A percentile compares a stretch with the other conserved stretches of the same genome.
Evolutionary conservation across 2,329 filamentous ascomycete species (phyloP).

Genomic region (Cercospora nicotianae): DNA sequence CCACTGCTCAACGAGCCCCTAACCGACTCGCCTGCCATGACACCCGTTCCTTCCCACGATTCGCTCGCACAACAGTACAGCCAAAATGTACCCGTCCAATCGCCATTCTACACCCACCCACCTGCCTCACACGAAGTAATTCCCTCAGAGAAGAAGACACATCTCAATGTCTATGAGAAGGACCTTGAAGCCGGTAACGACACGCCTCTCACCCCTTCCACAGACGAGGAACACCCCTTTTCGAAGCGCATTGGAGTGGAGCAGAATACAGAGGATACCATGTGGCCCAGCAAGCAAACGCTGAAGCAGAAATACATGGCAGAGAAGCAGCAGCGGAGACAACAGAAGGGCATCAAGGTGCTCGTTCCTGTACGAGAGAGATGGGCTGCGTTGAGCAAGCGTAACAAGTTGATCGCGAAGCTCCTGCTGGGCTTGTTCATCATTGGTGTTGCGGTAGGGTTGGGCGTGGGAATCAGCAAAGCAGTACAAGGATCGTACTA

Average conservation of each 20-base stretch:
- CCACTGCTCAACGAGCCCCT: slow-evolving; percentile 33
- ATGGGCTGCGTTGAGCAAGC: slow-evolving; percentile 45
- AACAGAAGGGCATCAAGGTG: slow-evolving; percentile 40
- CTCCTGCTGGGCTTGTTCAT: slow-evolving; percentile 48
- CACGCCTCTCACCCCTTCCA: slow-evolving; percentile 37
- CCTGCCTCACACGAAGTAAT: slow-evolving; percentile 45
- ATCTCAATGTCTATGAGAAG: slow-evolving; percentile 36
- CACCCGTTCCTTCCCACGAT: slow-evolving; percentile 37
- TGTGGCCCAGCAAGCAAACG: slow-evolving; percentile 53
- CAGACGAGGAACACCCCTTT: slow-evolving; percentile 42
- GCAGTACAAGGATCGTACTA: slow-evolving; percentile 53
- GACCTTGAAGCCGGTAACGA: slow-evolving; percentile 42
- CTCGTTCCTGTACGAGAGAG: slow-evolving; percentile 29
- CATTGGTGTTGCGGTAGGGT: slow-evolving; percentile 48
- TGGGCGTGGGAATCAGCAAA: slow-evolving; percentile 51
- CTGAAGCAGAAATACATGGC: slow-evolving; percentile 45
- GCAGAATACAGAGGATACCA: slow-evolving; percentile 51
- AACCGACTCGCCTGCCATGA: slow-evolving; percentile 39
- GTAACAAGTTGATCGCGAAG: slow-evolving; percentile 48
- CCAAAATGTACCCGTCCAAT: slow-evolving; percentile 42
- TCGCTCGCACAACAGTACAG: slow-evolving; percentile 38
- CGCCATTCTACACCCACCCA: slow-evolving; percentile 51
- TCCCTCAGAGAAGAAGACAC: slow-evolving; percentile 25
- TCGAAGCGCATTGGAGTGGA: slow-evolving; percentile 45
- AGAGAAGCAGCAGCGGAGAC: slow-evolving; percentile 38